Evolutionary conservation across 148 eudicot species (phyloP).

Genomic region (Fagopyrum tataricum): DNA sequence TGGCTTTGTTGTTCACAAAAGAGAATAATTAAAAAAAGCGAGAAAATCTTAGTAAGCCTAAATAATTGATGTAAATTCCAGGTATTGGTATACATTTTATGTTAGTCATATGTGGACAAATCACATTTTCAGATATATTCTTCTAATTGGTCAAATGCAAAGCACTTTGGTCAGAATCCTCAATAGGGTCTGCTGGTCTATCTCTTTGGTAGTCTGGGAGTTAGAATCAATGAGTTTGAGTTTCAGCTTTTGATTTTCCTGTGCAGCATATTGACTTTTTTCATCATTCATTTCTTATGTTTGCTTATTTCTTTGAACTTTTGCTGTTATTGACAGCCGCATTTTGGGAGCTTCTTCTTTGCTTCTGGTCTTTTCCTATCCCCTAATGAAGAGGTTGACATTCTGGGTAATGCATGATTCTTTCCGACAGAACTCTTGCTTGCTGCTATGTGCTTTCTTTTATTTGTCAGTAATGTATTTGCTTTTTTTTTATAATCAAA

Average conservation of each 20-base stretch:
- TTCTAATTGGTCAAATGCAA: neutral
- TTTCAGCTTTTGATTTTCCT: neutral
- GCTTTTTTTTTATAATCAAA: neutral
- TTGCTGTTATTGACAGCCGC: conserved; percentile 34
- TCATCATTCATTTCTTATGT: neutral
- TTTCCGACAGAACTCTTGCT: neutral
- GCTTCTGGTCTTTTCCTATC: conserved; percentile 87
- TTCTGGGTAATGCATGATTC: conserved; percentile 60
- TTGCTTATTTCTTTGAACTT: neutral
- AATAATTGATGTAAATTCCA: neutral
- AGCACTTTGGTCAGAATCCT: neutral
- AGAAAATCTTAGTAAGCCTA: neutral
- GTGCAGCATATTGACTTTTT: neutral
- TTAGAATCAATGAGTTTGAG: neutral
- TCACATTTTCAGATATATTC: no score
- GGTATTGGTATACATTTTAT: neutral
- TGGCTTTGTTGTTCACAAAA: neutral
- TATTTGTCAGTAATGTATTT: neutral
- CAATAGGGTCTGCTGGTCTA: neutral
- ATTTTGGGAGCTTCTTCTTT: conserved; percentile 90
- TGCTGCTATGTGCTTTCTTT: neutral
- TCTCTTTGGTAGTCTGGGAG: neutral
- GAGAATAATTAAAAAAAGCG: neutral
- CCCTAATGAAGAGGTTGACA: conserved; percentile 95
- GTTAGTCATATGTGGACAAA: neutral